Evolutionary conservation across 345 rosid species (phyloP).

Genomic region (Camelina laxa): DNA sequence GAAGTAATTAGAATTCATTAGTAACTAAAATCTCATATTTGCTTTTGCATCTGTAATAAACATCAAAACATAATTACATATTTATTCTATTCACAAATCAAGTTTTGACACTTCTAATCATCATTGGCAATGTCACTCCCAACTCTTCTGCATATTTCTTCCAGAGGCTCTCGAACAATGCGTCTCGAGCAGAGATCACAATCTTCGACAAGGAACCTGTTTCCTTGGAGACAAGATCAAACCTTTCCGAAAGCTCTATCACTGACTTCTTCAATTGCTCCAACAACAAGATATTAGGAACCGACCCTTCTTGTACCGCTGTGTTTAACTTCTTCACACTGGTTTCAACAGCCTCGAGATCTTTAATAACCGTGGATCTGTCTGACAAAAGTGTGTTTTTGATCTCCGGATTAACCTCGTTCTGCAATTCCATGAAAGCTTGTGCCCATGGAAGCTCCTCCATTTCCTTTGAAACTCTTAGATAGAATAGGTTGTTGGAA

Average conservation of each 20-base stretch:
- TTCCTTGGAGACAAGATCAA: slow-evolving; percentile 63
- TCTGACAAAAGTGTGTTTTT: slow-evolving; percentile 50
- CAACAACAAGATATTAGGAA: slow-evolving; percentile 37
- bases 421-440: slow-evolving; percentile 62
- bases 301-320: slow-evolving; percentile 54
- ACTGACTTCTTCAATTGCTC: slow-evolving; percentile 48
- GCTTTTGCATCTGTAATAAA: no score
- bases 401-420: slow-evolving; percentile 51
- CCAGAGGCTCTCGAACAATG: slow-evolving; percentile 71
- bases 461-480: slow-evolving; percentile 48
- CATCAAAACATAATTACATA: background rate
- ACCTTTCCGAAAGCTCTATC: slow-evolving; percentile 59
- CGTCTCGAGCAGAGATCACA: slow-evolving; percentile 70
- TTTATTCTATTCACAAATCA: slow-evolving; percentile 17
- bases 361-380: slow-evolving; percentile 53
- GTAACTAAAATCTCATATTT: no score
- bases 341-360: slow-evolving; percentile 60
- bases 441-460: slow-evolving; percentile 60
- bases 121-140: slow-evolving; percentile 21
- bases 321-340: slow-evolving; percentile 58
- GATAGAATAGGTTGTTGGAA: slow-evolving; percentile 50
- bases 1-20: no score
- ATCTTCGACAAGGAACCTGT: slow-evolving; percentile 64
- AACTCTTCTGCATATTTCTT: slow-evolving; percentile 40
- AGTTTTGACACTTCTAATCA: slow-evolving; percentile 18